A percentile compares a stretch with the other conserved stretches of the same genome.
These are phyloP conservation scores for Ceratocystiopsis sp. DNA, from an alignment of 2,329 filamentous ascomycete species.

Conservation along the genomic window DNA sequence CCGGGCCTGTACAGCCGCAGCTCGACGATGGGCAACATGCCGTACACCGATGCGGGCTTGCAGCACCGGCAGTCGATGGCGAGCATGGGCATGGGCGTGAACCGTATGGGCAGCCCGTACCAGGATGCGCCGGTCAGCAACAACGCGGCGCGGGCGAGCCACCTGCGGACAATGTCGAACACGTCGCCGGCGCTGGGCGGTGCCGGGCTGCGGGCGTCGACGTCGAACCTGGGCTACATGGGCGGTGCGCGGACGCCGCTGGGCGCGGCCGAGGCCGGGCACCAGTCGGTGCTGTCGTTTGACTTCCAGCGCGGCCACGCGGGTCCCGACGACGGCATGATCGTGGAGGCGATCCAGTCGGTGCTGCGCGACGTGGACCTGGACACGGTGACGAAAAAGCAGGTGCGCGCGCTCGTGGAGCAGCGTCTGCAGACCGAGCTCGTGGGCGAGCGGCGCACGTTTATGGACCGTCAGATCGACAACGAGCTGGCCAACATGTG, in stretches of 20 bases:
- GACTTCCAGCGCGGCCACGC: slow-evolving; percentile 41
- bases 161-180: slow-evolving; percentile 31
- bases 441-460: slow-evolving; percentile 66
- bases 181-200: slow-evolving; percentile 27
- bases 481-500: slow-evolving; percentile 87
- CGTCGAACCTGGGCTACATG: slow-evolving; percentile 28
- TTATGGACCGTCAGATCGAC: slow-evolving; percentile 88
- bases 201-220: slow-evolving; percentile 22
- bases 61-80: slow-evolving; percentile 52
- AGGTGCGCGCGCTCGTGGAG: slow-evolving; percentile 79
- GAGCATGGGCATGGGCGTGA: slow-evolving; percentile 38
- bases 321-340: slow-evolving; percentile 63
- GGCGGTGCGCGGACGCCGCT: slow-evolving; percentile 31
- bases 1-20: slow-evolving; percentile 40
- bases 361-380: slow-evolving; percentile 81
- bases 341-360: slow-evolving; percentile 67
- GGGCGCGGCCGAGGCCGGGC: slow-evolving; percentile 22
- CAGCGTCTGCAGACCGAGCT: slow-evolving; percentile 85
- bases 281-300: slow-evolving; percentile 35
- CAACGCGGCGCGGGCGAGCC: slow-evolving; percentile 39
- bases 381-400: slow-evolving; percentile 97
- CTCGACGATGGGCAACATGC: slow-evolving; percentile 24
- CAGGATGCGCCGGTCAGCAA: slow-evolving; percentile 30
- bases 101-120: slow-evolving; percentile 38
- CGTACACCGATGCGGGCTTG: slow-evolving; percentile 34